phyloP scores from a whole-genome alignment of 148 eudicot species.

The Rhododendron griersonianum region DNA sequence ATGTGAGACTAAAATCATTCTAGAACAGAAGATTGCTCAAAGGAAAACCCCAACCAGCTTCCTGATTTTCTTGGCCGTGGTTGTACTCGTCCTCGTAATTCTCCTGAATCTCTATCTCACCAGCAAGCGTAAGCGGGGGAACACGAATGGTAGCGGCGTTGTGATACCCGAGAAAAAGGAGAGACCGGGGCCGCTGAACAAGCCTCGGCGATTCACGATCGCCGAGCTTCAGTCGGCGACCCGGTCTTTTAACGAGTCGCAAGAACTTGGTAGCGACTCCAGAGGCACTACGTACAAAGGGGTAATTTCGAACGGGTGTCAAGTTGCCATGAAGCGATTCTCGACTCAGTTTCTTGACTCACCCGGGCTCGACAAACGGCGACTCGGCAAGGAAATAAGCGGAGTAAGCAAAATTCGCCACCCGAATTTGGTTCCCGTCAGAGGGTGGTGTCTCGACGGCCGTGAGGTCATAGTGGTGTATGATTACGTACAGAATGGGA shows the following conservation, averaged over 20 bases:
- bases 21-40: constrained; percentile 23
- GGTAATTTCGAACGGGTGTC: constrained; percentile 44
- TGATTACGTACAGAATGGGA: constrained; percentile 67
- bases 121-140: constrained; percentile 27
- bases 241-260: constrained; percentile 50
- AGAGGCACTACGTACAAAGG: constrained; percentile 57
- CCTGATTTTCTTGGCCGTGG: constrained; percentile 52
- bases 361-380: constrained; percentile 30
- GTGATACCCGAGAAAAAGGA: constrained; percentile 32
- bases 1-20: constrained; percentile 45
- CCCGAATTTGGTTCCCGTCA: constrained; percentile 56
- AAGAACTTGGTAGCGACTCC: constrained; percentile 47
- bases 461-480: constrained; percentile 54
- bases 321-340: constrained; percentile 64
- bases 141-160: not conserved
- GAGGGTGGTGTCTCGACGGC: constrained; percentile 72
- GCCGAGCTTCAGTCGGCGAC: constrained; percentile 54
- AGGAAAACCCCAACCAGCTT: constrained; percentile 34
- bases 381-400: constrained; percentile 42
- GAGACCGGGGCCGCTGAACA: constrained; percentile 59
- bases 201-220: constrained; percentile 53
- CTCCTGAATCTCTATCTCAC: constrained; percentile 39
- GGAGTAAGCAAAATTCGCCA: constrained; percentile 53
- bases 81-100: constrained; percentile 32
- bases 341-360: constrained; percentile 34